Base-by-base conservation (phyloP, 192 early-diverging fungal genomes). In the Coemansia sp. region DNA sequence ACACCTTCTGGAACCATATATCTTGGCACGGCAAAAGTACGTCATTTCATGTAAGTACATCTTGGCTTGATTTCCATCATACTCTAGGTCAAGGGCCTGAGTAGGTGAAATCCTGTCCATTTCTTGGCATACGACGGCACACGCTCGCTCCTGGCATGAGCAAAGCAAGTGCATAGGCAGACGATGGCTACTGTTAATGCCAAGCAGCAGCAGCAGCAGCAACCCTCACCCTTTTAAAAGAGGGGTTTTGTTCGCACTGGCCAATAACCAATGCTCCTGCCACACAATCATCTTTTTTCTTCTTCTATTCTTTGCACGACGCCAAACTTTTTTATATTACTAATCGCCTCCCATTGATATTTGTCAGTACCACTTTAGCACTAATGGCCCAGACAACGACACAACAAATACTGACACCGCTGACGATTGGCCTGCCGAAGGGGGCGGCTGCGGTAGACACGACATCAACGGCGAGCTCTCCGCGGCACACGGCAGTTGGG, bases 181-280 rank as follows among this genome's bases (percentile, higher is more conserved):
- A 14, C 40, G 40, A 41, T 41, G 40, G 11, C 10, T 40, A 40
- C 4, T 14, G 40, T 41, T 41, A 41, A 41, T 48, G 46, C 46
- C 46, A 48, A 48, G 46, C 17, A n/a, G n/a, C n/a, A n/a, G n/a
- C n/a, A 21, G 16, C 19, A 21, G n/a, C 46, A n/a, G n/a, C n/a
- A n/a, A n/a, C n/a, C 46, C 46, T 48, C 46, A 48, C 46, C 46
- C 46, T 48, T 48, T 19, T 54, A 54, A 54, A 29, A 54, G 51
- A 54, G n/a, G n/a, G 51, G 2, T 63, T 67, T n/a, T 40, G 9
- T 41, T 67, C 53, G 1, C 27, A 31, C 29, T 48, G 13, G 29
- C 51, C n/a, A 54, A 54, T n/a, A 33, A 14, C 46, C 1, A 48
- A 2, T 8, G 44, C 44, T 17, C n/a, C 17, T 45, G 8, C 21